Evolutionary conservation across 2,329 filamentous ascomycete genomes (phyloP).

Genomic region (Iodosphaeria phyllophila): DNA sequence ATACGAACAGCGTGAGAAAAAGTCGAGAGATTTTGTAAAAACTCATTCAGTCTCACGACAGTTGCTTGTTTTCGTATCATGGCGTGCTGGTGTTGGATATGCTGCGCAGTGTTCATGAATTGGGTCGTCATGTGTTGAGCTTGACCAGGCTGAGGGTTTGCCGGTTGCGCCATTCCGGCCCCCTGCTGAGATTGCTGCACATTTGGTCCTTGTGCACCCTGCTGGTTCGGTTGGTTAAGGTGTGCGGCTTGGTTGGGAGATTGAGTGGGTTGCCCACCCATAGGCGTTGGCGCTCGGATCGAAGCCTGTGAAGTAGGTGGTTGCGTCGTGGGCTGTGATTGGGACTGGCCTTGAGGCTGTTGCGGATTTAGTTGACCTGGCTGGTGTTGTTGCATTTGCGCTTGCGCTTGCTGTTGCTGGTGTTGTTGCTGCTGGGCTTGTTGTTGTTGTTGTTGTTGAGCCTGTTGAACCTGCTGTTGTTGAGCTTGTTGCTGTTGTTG

Average conservation of each 20-base stretch:
- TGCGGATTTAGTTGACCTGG: conserved; percentile 5
- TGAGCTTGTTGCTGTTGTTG: conserved; percentile 2
- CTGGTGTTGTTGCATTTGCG: conserved; percentile 7
- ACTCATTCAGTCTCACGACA: no score
- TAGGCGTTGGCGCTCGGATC: conserved; percentile 11
- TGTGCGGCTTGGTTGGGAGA: conserved; percentile 14
- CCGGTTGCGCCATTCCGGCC: conserved; percentile 11
- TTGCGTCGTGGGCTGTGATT: conserved; percentile 8
- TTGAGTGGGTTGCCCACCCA: conserved; percentile 16
- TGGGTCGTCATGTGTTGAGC: conserved; percentile 13
- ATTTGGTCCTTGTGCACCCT: conserved; percentile 9
- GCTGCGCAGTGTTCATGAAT: conserved; percentile 14
- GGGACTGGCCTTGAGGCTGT: conserved; percentile 8
- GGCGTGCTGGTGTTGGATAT: conserved; percentile 13
- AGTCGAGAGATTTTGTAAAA: no score
- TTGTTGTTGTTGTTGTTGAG: conserved; percentile 4
- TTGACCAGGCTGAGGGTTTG: conserved; percentile 10
- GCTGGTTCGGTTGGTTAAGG: conserved; percentile 16
- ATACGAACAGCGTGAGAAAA: no score
- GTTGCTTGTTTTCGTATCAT: no score
- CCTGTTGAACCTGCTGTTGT: conserved; percentile 1
- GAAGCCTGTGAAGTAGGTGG: no score
- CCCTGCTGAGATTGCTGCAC: neutral
- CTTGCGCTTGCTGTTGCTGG: conserved; percentile 6
- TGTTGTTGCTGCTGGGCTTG: conserved; percentile 8